Conservation (phyloP, 371 early-diverging fungal species). For the Amoeboaphelidium occidentale region DNA sequence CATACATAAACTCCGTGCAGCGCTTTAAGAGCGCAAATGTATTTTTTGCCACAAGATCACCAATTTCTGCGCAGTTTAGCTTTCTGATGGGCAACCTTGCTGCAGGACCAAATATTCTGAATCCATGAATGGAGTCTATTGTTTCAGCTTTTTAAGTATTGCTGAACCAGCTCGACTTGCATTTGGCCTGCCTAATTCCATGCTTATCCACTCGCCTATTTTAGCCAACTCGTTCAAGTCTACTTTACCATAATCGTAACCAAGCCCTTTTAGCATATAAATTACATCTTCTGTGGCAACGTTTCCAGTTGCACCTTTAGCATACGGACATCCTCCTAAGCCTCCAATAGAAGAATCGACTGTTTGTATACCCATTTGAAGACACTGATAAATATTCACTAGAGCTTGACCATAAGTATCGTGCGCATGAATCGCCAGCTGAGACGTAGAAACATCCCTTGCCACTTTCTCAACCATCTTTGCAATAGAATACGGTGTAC, state of each 20-base stretch:
- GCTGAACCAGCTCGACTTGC: not conserved
- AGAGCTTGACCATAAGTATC: slow-evolving; percentile 95
- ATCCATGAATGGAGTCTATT: no score
- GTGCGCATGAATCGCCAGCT: slow-evolving; percentile 81
- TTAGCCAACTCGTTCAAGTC: slow-evolving; percentile 39
- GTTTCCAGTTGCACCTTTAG: slow-evolving; percentile 84
- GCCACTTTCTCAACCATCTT: not conserved
- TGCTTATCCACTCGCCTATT: slow-evolving; percentile 63
- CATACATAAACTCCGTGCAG: no score
- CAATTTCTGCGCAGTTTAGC: no score
- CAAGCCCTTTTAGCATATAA: slow-evolving; percentile 66
- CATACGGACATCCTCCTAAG: slow-evolving; percentile 88
- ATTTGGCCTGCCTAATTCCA: slow-evolving; percentile 27
- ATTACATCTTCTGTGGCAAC: slow-evolving; percentile 92
- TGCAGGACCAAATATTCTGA: no score
- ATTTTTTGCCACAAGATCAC: no score
- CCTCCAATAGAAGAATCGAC: slow-evolving; percentile 85
- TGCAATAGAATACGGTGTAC: slow-evolving; percentile 18
- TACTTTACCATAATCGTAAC: slow-evolving; percentile 51
- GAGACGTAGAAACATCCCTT: not conserved
- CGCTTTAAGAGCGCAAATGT: no score
- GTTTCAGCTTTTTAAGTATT: no score
- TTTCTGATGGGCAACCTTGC: no score
- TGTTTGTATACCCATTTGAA: slow-evolving; percentile 50
- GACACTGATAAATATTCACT: slow-evolving; percentile 41